Conservation (phyloP, 2,329 filamentous ascomycete genomes). For the Aspergillus jensenii region DNA sequence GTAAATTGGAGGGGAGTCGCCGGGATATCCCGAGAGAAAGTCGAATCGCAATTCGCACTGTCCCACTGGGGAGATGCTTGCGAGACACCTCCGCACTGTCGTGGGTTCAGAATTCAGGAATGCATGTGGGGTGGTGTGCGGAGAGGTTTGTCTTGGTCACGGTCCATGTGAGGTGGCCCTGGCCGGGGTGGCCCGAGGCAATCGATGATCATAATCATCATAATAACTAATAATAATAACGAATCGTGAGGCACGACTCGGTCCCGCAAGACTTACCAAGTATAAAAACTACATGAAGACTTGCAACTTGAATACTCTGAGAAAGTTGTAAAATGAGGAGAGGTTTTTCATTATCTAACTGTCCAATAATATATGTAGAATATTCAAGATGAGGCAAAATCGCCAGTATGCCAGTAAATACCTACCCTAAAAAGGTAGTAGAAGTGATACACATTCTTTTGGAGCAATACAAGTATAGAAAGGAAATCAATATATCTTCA, state of each 20-base stretch:
- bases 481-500: conserved; percentile 5
- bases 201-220: neutral
- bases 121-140: neutral
- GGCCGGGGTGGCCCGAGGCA: neutral
- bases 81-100: neutral
- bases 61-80: neutral
- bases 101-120: neutral
- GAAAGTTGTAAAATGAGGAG: neutral
- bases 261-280: too few relatives aligned
- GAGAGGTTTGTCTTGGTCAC: neutral
- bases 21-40: neutral
- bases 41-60: neutral
- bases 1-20: neutral
- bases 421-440: neutral
- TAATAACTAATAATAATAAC: too few relatives aligned
- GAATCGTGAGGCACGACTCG: too few relatives aligned
- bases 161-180: neutral
- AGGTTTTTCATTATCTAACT: conserved; percentile 6
- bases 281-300: neutral
- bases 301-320: neutral
- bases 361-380: conserved; percentile 5
- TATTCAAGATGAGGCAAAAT: conserved; percentile 7
- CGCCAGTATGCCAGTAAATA: neutral
- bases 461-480: conserved; percentile 9
- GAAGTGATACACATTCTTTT: conserved; percentile 12